phyloP scores from a whole-genome alignment of 78 protist genomes.

The Planoprotostelium fungivorum region DNA sequence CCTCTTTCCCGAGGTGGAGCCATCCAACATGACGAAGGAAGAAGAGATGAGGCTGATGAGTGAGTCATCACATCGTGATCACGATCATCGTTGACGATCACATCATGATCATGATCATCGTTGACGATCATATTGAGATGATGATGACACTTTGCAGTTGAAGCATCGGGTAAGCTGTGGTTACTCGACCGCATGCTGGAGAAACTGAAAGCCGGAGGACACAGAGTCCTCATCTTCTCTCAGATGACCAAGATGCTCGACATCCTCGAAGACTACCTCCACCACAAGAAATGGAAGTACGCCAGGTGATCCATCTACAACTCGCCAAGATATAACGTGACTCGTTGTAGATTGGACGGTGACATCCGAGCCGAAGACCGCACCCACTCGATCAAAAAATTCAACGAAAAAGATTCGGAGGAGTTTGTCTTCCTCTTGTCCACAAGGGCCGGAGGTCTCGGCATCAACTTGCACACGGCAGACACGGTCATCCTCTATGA shows the following conservation, averaged over 20 bases:
- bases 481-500: conserved; percentile 96
- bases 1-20: conserved; percentile 82
- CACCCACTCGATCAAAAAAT: conserved; percentile 22
- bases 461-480: conserved; percentile 95
- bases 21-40: not conserved
- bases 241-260: conserved; percentile 70
- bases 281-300: conserved; percentile 16
- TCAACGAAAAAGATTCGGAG: conserved; percentile 39
- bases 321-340: not conserved
- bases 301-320: conserved; percentile 13
- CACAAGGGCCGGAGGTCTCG: conserved; percentile 99
- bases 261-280: conserved; percentile 69
- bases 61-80: not conserved
- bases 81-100: not conserved
- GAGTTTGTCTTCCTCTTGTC: conserved; percentile 84
- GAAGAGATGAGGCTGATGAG: not conserved
- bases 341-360: conserved; percentile 34
- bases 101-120: conserved; percentile 10
- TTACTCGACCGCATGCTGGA: conserved; percentile 85
- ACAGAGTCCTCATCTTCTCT: conserved; percentile 75
- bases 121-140: not conserved
- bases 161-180: conserved; percentile 81
- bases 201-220: conserved; percentile 62
- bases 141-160: conserved; percentile 39
- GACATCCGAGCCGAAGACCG: conserved; percentile 40